These are phyloP conservation scores for Pythium insidiosum DNA, from an alignment of 352 stramenopile species.

Conservation along the genomic window DNA sequence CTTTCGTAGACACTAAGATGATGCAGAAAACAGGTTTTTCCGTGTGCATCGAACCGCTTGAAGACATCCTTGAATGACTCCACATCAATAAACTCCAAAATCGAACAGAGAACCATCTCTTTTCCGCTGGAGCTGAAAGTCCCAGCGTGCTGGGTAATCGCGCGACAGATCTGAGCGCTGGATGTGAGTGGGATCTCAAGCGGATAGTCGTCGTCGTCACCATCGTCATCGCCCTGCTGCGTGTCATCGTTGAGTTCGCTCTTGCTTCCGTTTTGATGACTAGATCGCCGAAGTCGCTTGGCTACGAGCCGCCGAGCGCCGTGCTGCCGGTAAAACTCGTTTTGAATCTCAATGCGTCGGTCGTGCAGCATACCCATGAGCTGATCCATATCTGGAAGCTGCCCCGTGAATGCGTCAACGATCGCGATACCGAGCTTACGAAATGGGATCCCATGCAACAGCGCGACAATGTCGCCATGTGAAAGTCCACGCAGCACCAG, in stretches of 20 bases:
- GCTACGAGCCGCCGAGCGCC: not conserved
- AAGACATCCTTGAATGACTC: conserved; percentile 69
- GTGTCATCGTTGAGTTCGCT: not conserved
- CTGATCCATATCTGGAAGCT: conserved; percentile 12
- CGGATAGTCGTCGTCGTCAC: conserved; percentile 29
- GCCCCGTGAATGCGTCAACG: conserved; percentile 6
- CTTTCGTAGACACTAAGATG: conserved; percentile 46
- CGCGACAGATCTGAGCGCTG: conserved; percentile 62
- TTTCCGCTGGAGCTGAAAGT: conserved; percentile 60
- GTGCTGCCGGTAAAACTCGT: conserved; percentile 14
- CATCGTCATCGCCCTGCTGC: conserved; percentile 20
- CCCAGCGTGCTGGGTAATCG: conserved; percentile 41
- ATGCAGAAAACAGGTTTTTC: conserved; percentile 53
- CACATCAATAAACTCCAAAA: conserved; percentile 47
- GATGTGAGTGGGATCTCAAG: conserved; percentile 43
- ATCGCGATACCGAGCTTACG: conserved; percentile 7
- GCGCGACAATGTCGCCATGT: conserved; percentile 29
- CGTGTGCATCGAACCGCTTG: conserved; percentile 47
- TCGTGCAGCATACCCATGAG: conserved; percentile 6
- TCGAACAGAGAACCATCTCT: conserved; percentile 66
- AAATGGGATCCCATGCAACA: conserved; percentile 42
- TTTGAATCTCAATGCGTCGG: conserved; percentile 7
- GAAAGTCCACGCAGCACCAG: conserved; percentile 28
- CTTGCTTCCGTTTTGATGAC: not conserved
- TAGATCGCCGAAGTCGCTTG: not conserved